Conservation (phyloP, 2,329 filamentous ascomycete species). For the Diaporthe destruens region DNA sequence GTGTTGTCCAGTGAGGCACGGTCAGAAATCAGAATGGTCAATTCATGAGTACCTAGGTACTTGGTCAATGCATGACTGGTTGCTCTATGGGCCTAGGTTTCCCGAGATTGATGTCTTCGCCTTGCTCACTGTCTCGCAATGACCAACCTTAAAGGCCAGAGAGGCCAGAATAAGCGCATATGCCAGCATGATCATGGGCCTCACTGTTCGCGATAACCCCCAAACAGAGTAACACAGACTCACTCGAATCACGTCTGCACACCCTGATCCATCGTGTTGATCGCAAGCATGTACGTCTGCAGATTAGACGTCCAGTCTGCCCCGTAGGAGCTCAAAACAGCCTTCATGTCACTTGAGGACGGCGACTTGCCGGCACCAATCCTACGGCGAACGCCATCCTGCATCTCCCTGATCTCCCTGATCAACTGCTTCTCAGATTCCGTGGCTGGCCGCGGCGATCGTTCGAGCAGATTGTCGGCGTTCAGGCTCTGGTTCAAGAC, state of each 20-base stretch:
- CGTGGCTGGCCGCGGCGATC: constrained; percentile 11
- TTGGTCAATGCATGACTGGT: not conserved
- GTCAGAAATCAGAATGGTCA: too few species aligned
- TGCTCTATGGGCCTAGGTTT: not conserved
- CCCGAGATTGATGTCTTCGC: not conserved
- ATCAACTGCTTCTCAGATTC: not conserved
- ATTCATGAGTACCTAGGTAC: too few species aligned
- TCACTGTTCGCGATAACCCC: not conserved
- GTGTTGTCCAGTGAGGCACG: too few species aligned
- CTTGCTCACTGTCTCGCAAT: not conserved
- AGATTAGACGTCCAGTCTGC: not conserved
- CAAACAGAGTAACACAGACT: not conserved
- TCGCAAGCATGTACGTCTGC: not conserved
- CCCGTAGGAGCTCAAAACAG: not conserved
- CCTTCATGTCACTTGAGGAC: not conserved
- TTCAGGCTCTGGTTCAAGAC: accelerated
- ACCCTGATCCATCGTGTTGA: constrained; percentile 13
- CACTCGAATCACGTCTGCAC: not conserved
- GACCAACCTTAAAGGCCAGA: not conserved
- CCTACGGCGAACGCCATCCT: not conserved
- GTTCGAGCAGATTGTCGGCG: not conserved
- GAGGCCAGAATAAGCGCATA: not conserved
- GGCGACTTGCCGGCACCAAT: not conserved
- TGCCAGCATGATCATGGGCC: not conserved
- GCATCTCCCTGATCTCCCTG: not conserved